Evolutionary conservation across 352 stramenopile species (phyloP).

Genomic region (Nothophytophthora sp.): DNA sequence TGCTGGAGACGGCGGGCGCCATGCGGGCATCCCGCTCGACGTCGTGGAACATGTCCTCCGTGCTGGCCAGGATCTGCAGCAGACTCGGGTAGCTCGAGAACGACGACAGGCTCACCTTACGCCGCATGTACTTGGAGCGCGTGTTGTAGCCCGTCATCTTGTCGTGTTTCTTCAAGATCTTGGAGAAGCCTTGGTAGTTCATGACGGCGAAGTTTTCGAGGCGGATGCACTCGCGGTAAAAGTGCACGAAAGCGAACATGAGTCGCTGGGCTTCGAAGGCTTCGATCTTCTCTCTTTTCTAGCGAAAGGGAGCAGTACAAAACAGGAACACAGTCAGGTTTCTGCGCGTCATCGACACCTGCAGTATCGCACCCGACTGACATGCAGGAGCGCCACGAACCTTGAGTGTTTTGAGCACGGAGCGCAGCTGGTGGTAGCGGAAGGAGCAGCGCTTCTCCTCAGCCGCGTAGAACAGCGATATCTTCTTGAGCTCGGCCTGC

Average conservation of each 20-base stretch:
- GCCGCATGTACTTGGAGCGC: constrained; percentile 83
- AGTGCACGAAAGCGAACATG: constrained; percentile 85
- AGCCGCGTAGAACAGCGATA: constrained; percentile 72
- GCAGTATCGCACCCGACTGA: neutral
- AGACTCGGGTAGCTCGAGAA: constrained; percentile 80
- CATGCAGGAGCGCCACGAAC: constrained; percentile 12
- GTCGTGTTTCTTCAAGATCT: constrained; percentile 89
- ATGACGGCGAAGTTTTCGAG: constrained; percentile 86
- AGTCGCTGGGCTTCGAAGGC: constrained; percentile 64
- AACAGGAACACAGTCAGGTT: no score
- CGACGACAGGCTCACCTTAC: constrained; percentile 76
- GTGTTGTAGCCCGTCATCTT: constrained; percentile 88
- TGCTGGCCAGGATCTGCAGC: constrained; percentile 76
- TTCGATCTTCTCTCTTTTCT: constrained; percentile 47
- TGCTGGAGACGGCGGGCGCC: constrained; percentile 45
- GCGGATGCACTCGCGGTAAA: constrained; percentile 79
- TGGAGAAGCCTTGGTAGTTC: constrained; percentile 87
- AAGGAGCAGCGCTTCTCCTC: constrained; percentile 78
- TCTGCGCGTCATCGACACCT: no score
- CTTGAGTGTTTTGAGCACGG: constrained; percentile 70
- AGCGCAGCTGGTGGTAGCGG: constrained; percentile 71
- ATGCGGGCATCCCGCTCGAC: constrained; percentile 65
- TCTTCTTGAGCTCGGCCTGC: constrained; percentile 77
- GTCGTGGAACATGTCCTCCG: constrained; percentile 80
- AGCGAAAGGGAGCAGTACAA: no score